Conservation (phyloP, 257 asterid genomes). For the Nicotiana knightiana region DNA sequence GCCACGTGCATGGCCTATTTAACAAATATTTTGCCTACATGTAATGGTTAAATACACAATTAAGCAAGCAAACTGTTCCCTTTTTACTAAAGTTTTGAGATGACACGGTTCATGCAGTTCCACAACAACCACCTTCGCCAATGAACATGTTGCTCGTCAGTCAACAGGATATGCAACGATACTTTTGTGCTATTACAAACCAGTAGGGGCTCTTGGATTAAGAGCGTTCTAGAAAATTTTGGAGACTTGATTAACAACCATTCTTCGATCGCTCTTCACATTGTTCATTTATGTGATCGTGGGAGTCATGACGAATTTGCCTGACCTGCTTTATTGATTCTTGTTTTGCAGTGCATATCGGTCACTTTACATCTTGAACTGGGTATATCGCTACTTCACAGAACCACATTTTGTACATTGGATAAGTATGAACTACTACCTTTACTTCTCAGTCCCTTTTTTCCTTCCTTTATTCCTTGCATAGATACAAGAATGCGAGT, state of each 20-base stretch:
- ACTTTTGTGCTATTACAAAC: neutral
- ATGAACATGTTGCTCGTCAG: neutral
- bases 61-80: too few species aligned
- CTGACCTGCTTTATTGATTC: neutral
- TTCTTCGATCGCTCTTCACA: neutral
- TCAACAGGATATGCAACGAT: neutral
- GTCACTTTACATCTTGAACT: constrained; percentile 65
- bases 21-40: neutral
- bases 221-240: neutral
- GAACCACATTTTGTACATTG: constrained; percentile 79
- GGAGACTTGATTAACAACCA: neutral
- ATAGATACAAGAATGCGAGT: neutral
- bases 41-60: neutral
- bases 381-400: constrained; percentile 91
- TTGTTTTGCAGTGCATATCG: constrained; percentile 68
- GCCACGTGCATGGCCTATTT: neutral
- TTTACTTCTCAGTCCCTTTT: neutral
- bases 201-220: neutral
- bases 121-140: neutral
- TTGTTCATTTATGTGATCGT: neutral
- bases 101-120: neutral
- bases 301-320: neutral
- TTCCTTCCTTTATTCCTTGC: neutral
- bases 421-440: constrained; percentile 50
- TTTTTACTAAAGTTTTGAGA: too few species aligned